phyloP scores from a whole-genome alignment of 148 eudicot species.

The Rhododendron williamsianum region DNA sequence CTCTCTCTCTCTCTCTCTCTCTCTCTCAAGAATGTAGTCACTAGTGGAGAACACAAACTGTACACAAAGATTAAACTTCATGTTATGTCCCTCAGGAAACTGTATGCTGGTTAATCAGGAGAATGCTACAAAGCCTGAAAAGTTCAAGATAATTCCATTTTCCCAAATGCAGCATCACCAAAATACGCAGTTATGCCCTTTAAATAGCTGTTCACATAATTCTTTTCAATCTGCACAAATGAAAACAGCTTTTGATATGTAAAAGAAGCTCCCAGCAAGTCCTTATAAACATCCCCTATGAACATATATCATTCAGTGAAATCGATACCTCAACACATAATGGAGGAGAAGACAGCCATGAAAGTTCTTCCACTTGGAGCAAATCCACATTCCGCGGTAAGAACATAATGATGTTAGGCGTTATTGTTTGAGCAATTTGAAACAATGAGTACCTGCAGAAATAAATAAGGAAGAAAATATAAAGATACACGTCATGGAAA shows the following conservation, averaged over 20 bases:
- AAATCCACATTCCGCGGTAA: conserved; percentile 43
- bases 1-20: too few relatives aligned
- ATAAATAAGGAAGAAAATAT: background rate
- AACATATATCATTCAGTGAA: background rate
- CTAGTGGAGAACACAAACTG: background rate
- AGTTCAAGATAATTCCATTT: background rate
- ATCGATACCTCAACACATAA: conserved; percentile 30
- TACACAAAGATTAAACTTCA: background rate
- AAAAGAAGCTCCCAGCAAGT: background rate
- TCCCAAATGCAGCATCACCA: conserved; percentile 13
- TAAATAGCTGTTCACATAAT: conserved; percentile 18
- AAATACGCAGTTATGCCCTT: conserved; percentile 43
- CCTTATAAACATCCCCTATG: background rate
- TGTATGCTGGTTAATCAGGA: background rate
- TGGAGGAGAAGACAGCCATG: conserved; percentile 61
- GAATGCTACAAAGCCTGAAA: background rate
- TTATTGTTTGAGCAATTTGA: conserved; percentile 45
- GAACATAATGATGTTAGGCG: conserved; percentile 45
- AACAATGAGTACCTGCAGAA: conserved; percentile 35
- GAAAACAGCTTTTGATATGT: background rate
- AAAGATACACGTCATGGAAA: background rate
- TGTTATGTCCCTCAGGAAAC: background rate
- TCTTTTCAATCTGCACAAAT: conserved; percentile 32
- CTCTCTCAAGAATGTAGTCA: too few relatives aligned
- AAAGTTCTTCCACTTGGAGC: conserved; percentile 40